Evolutionary conservation across 1,284 basidiomycete genomes (phyloP), one percentile per base, ranked within the genome.

Genomic region (Marasmius sp.): DNA sequence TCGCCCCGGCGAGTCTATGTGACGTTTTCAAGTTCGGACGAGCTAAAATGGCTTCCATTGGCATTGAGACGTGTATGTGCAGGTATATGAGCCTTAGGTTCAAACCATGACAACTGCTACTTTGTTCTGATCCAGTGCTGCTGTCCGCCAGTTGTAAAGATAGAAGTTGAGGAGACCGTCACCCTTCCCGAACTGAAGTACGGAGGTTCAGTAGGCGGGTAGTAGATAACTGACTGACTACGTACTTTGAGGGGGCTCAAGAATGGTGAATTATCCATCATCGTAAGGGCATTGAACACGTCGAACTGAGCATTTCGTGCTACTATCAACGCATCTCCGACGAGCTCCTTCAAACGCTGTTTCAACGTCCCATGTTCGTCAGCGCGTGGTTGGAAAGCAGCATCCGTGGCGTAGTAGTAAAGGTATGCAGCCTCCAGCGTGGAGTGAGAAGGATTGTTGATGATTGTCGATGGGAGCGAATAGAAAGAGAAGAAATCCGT

Each of bases 401-500:
- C 79, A 59, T 87, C 86, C 7, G 88, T 88, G 20, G 87, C 93
- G 69, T 97, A 97, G 77, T 97, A 97, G 75, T 88, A 97, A n/a
- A 97, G 81, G 74, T 97, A 97, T 7, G 93, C 95, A 0, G 93
- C 95, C 66, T 97, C 88, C 47, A 97, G 83, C 20, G 85, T 72
- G 37, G 84, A 80, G 72, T 91, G 76, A 67, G 87, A 84, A 58
- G 81, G 65, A 65, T 83, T 85, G 58, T 85, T 82, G 67, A 97
- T 91, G 61, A 97, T 87, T 2, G 93, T 93, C 6, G 96, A 98
- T 0, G 97, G 97, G 20, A 99, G 86, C 8, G 93, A 93, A 77
- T 98, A 99, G 81, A 98, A 98, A 7, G 97, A 97, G 75, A 98
- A 91, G 71, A 97, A 91, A 77, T 99, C 97, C 2, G 96, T 98